A percentile compares a stretch with the other conserved stretches of the same genome.
Conservation (phyloP, 2,329 filamentous ascomycete genomes). For the Colletotrichum godetiae region DNA sequence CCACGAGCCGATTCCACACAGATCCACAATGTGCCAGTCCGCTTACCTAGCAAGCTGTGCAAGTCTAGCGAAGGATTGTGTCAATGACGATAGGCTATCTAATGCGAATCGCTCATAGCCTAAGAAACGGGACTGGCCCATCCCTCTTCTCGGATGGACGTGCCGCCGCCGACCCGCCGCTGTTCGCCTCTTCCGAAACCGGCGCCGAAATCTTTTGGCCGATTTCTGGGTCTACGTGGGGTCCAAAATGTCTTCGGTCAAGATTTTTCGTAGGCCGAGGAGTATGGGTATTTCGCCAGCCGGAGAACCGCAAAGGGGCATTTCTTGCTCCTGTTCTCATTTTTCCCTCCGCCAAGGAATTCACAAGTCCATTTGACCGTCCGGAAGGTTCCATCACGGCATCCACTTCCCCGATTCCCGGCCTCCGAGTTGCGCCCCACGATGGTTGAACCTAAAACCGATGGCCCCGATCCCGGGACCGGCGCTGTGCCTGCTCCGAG, state of each 20-base stretch:
- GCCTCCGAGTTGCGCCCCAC: background rate
- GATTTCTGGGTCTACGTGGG: background rate
- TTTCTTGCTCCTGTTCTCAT: background rate
- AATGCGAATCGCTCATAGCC: background rate
- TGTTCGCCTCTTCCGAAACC: conserved; percentile 4
- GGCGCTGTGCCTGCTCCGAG: background rate
- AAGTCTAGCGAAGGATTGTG: background rate
- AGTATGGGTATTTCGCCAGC: background rate
- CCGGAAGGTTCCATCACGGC: background rate
- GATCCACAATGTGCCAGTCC: background rate
- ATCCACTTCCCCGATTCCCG: background rate
- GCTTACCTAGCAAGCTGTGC: background rate
- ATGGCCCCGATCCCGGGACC: conserved; percentile 3
- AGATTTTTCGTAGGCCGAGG: conserved; percentile 13
- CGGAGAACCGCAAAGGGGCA: too few relatives aligned
- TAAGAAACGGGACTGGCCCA: background rate
- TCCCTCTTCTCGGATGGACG: background rate
- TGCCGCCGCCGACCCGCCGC: conserved; percentile 10
- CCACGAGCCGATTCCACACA: background rate
- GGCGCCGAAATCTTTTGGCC: conserved; percentile 15
- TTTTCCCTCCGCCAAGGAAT: background rate
- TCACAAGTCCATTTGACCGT: background rate
- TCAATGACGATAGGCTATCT: background rate
- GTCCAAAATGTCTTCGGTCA: conserved; percentile 15
- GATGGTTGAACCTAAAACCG: conserved; percentile 19